Base-by-base conservation (phyloP, 306 rosid genomes). In the Trifolium repens region DNA sequence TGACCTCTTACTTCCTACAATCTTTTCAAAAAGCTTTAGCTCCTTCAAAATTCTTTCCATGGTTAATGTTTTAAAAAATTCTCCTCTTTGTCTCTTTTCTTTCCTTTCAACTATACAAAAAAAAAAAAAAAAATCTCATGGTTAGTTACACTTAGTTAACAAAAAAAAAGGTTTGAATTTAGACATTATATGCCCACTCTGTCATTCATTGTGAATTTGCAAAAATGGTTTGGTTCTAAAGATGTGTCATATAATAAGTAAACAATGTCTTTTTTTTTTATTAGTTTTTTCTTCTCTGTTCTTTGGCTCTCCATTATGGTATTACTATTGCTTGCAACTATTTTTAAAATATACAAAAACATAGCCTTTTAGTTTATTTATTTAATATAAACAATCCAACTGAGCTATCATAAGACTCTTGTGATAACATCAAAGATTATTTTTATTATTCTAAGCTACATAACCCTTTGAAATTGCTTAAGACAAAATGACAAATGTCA, bases 391-490 rank as follows among this genome's bases (percentile, higher is more conserved):
- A 26, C 4, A 39, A 26, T 64, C 17, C 13, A 71, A 52, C 49
- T 27, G 44, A 62, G 39, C 59, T 61, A 50, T 78, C 67, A 61
- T 58, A 58, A 58, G 9, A 58, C 26, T 26, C 37, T 26, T 26
- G 27, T 7, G 15, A 58, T 60, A 47, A n/a, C 37, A 26, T 34
- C 57, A 37, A 70, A 24, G 47, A 62, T 24, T 58, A 8, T 11
- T 58, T 5, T 35, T 78, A 61, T 15, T 47, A 70, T 42, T 69
- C 54, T 69, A 47, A 60, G 11, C 3, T 35, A 9, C 72, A 78
- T 78, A 63, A 63, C 77, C 72, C 73, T 71, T 79, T 64, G 78
- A 60, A 63, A 53, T 43, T 52, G 60, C 71, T 40, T 53, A 27
- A 71, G 78, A 52, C 73, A 71, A 60, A 52, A 27, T 63, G 78